Percentiles rank a stretch among this genome's conserved stretches.
Evolutionary conservation across 1,284 basidiomycete species (phyloP).

Genomic region (Pascua guehoae): DNA sequence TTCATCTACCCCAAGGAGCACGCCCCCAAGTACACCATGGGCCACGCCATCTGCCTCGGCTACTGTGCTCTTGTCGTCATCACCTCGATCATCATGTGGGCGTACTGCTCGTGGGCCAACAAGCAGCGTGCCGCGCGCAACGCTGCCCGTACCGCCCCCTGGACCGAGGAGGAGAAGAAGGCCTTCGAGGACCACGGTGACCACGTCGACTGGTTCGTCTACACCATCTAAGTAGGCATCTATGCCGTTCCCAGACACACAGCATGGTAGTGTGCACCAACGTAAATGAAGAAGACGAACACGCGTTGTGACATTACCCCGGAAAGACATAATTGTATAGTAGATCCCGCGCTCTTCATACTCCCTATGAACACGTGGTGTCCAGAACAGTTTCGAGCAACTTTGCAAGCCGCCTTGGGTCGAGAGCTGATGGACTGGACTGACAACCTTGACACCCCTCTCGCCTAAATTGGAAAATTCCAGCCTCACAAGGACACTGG

Average conservation of each 20-base stretch:
- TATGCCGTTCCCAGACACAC: too few relatives aligned
- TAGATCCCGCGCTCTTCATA: too few relatives aligned
- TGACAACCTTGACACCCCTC: too few relatives aligned
- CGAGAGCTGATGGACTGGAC: too few relatives aligned
- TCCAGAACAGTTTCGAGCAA: too few relatives aligned
- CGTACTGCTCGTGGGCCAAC: conserved; percentile 26
- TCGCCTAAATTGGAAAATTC: too few relatives aligned
- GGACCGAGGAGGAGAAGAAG: conserved; percentile 35
- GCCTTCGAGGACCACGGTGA: conserved; percentile 35
- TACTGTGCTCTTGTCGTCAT: conserved; percentile 26
- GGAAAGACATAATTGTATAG: too few relatives aligned
- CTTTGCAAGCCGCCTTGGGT: too few relatives aligned
- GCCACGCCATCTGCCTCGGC: conserved; percentile 34
- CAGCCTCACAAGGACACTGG: too few relatives aligned
- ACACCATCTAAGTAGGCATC: conserved; percentile 25
- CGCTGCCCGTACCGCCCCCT: conserved; percentile 26
- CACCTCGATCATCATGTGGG: conserved; percentile 23
- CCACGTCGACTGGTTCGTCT: conserved; percentile 37
- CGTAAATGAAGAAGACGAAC: too few relatives aligned
- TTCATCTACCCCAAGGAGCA: conserved; percentile 50
- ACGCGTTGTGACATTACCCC: too few relatives aligned
- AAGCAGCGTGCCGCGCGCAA: conserved; percentile 25
- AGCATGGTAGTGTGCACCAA: too few relatives aligned
- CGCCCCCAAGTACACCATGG: conserved; percentile 27
- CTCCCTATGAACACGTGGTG: not conserved